Percentiles rank a stretch among this genome's conserved stretches.
phyloP scores from a whole-genome alignment of 1,284 basidiomycete species.

The Marasmius sp. region DNA sequence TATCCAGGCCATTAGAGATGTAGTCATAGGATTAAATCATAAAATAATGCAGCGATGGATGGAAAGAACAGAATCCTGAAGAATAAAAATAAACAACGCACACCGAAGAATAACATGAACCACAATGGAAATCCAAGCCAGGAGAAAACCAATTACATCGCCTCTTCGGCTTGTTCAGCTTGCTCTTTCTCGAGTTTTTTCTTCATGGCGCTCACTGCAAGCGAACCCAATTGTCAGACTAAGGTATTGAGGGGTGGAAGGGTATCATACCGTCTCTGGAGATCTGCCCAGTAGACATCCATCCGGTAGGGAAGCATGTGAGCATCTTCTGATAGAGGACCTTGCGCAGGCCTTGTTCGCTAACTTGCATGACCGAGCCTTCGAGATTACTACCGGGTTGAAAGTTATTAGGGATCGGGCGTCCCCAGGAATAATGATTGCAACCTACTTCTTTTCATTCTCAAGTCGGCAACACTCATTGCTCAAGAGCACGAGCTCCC shows the following conservation, averaged over 20 bases:
- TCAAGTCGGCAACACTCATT: constrained; percentile 79
- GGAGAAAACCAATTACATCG: not conserved
- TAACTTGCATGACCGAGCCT: constrained; percentile 64
- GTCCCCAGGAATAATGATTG: constrained; percentile 2
- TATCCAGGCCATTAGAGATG: too few relatives aligned
- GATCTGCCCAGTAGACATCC: constrained; percentile 66
- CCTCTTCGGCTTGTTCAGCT: not conserved
- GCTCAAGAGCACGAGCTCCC: constrained; percentile 77
- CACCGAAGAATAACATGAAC: not conserved
- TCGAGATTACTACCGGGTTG: constrained; percentile 53
- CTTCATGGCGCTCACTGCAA: constrained; percentile 70
- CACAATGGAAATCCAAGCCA: not conserved
- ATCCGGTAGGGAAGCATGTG: constrained; percentile 71
- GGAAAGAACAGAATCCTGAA: not conserved
- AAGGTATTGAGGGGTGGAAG: constrained; percentile 5
- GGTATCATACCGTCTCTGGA: constrained; percentile 47
- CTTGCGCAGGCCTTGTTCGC: constrained; percentile 78
- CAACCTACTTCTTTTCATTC: constrained; percentile 82
- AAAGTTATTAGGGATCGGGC: constrained; percentile 6
- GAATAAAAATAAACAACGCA: not conserved
- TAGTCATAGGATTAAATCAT: too few relatives aligned
- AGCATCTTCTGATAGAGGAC: constrained; percentile 81
- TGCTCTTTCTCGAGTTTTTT: constrained; percentile 15
- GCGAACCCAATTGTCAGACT: not conserved
- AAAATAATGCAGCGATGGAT: too few relatives aligned